Conservation (phyloP, 2,329 filamentous ascomycete species). For the Parastagonospora avenae region DNA sequence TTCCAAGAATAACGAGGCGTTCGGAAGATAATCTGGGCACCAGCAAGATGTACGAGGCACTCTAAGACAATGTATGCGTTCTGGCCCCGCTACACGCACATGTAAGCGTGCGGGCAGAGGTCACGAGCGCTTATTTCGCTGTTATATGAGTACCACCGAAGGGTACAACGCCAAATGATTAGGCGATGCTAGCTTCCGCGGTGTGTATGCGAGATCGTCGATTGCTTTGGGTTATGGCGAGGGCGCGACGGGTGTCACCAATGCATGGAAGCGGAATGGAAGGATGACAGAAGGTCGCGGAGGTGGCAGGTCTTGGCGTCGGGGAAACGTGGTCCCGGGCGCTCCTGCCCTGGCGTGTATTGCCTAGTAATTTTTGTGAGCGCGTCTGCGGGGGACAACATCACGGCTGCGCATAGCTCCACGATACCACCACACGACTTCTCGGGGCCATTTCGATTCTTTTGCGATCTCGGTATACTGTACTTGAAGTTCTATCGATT, state of each 20-base stretch:
- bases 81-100: neutral
- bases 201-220: neutral
- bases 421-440: conserved; percentile 13
- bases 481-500: conserved; percentile 6
- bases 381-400: conserved; percentile 36
- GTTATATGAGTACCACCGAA: neutral
- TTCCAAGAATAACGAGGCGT: conserved; percentile 7
- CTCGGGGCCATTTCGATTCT: conserved; percentile 1
- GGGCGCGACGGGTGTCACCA: conserved; percentile 23
- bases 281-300: conserved; percentile 18
- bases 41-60: neutral
- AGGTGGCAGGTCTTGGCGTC: conserved; percentile 5
- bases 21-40: neutral
- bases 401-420: conserved; percentile 28
- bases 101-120: conserved; percentile 3
- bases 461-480: neutral
- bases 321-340: conserved; percentile 19
- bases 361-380: conserved; percentile 37
- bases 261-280: conserved; percentile 37
- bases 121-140: conserved; percentile 8
- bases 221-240: conserved; percentile 6
- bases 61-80: neutral
- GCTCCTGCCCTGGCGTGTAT: conserved; percentile 13
- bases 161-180: neutral
- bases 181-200: neutral